phyloP scores from a whole-genome alignment of 225 moss, liverwort and hornwort genomes.

The Climacium dendroides region DNA sequence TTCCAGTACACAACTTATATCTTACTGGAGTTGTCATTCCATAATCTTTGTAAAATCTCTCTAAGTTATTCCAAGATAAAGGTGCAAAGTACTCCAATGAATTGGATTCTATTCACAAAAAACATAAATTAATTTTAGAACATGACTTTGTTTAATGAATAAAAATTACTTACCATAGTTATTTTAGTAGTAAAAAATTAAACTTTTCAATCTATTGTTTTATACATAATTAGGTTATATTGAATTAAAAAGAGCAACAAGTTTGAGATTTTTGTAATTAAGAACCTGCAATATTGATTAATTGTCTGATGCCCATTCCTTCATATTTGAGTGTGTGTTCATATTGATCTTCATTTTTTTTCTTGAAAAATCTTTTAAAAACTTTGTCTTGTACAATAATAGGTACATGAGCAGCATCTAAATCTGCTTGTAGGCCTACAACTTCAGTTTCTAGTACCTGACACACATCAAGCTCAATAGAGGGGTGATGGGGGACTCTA shows the following conservation, averaged over 20 bases:
- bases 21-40: not conserved
- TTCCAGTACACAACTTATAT: no score
- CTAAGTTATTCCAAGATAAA: not conserved
- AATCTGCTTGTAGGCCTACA: not conserved
- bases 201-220: not conserved
- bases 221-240: not conserved
- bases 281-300: not conserved
- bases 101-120: not conserved
- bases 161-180: no score
- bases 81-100: not conserved
- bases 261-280: not conserved
- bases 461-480: rapidly evolving
- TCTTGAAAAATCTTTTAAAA: not conserved
- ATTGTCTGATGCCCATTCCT: not conserved
- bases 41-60: not conserved
- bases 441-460: not conserved
- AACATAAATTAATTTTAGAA: not conserved
- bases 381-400: not conserved
- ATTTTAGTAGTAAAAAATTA: no score
- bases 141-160: no score
- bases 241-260: rapidly evolving
- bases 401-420: not conserved
- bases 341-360: not conserved
- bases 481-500: not conserved
- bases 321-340: rapidly evolving